Evolutionary conservation across 2,329 filamentous ascomycete species (phyloP).

Genomic region (Davidsoniella virescens): DNA sequence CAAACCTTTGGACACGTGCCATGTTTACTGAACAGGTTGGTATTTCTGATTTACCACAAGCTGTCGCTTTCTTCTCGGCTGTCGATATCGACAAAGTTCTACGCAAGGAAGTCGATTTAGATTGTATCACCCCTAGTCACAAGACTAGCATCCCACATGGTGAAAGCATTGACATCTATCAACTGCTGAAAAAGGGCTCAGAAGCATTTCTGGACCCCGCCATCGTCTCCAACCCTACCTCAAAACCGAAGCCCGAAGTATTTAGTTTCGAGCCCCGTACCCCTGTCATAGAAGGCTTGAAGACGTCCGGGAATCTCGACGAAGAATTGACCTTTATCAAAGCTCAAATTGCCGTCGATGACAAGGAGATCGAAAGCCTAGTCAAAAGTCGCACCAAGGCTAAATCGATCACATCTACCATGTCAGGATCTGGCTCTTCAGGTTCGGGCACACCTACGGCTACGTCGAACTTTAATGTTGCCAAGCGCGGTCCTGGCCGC

Average conservation of each 20-base stretch:
- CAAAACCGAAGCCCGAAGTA: slow-evolving; percentile 40
- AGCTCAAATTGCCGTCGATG: slow-evolving; percentile 65
- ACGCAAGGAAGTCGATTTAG: slow-evolving; percentile 97
- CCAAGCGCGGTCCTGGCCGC: slow-evolving; percentile 6
- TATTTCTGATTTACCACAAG: slow-evolving; percentile 85
- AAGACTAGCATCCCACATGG: slow-evolving; percentile 61
- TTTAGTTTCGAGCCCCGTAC: slow-evolving; percentile 54
- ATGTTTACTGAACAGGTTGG: slow-evolving; percentile 97
- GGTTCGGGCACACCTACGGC: neutral
- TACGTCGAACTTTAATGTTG: neutral
- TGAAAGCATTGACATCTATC: slow-evolving; percentile 67
- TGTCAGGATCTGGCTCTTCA: no score
- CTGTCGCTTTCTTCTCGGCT: slow-evolving; percentile 88
- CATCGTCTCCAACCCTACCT: slow-evolving; percentile 35
- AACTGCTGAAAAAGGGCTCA: slow-evolving; percentile 59
- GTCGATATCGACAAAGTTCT: slow-evolving; percentile 90
- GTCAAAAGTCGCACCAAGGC: slow-evolving; percentile 28
- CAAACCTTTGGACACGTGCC: slow-evolving; percentile 90
- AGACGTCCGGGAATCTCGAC: slow-evolving; percentile 17
- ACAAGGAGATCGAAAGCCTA: slow-evolving; percentile 58
- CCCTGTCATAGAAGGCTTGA: slow-evolving; percentile 63
- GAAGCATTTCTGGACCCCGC: slow-evolving; percentile 51
- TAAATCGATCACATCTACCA: no score
- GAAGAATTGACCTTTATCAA: slow-evolving; percentile 50
- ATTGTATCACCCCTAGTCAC: slow-evolving; percentile 85